Base-by-base conservation (phyloP, 2,329 filamentous ascomycete species). In the Sclerotinia subarctica region DNA sequence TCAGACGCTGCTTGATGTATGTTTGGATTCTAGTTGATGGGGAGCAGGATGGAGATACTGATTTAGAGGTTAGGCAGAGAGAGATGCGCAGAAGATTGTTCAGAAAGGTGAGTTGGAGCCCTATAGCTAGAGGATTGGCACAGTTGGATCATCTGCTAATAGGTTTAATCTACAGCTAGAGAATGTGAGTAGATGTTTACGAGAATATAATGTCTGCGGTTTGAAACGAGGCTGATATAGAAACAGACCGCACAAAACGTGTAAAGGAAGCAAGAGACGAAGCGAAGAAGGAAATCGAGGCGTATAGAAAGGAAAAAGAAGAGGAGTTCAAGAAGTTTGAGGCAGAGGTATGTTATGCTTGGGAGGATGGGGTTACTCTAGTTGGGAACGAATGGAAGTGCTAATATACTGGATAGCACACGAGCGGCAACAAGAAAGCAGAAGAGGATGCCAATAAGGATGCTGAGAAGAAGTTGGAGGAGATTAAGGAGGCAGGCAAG, bases 31-130 rank as follows among this genome's bases (percentile, higher is more conserved):
- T 52, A 6, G 29, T 19, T 63, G 17, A 32, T 58, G 42, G 32
- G 42, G 42, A 29, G 47, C 35, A 6, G 29, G 42, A 19, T 51
- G 35, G 26, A 42, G 42, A 53, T 68, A 58, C 53, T 66, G 47
- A 67, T 64, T 46, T 47, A 60, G 59, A 64, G 42, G 32, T 66
- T 72, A 98, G 94, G 94, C 95, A 76, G 95, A 99, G 87, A 91
- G 93, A 81, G 94, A 98, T 81, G 95, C 95, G 70, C 94, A 97
- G 82, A 97, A 97, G 87, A 99, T 99, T 80, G 94, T 99, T 69
- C 94, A 98, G 81, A 93, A 95, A 87, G 92, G 94, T 96, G 80
- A 70, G 83, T 79, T 49, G 51, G 26, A 6, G 26, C 51, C 52
- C n/a, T 57, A 57, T 13, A 19, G 19, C n/a, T 57, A 57, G 19